Evolutionary conservation across 148 eudicot species (phyloP).

Genomic region (Talinum fruticosum): DNA sequence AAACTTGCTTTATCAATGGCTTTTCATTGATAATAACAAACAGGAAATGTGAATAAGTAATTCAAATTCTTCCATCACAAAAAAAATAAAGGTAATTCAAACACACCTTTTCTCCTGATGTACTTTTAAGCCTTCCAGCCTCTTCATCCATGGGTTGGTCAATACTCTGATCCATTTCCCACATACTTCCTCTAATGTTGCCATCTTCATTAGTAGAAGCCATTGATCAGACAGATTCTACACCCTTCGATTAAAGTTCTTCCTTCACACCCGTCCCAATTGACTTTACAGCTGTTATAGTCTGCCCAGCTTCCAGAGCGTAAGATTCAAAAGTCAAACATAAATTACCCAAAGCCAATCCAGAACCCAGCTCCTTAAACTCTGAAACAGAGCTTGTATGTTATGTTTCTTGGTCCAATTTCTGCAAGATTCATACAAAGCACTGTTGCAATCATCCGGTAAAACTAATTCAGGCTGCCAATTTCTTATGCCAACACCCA

Average conservation of each 20-base stretch:
- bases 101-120: slow-evolving; percentile 75
- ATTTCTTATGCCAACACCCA: background rate
- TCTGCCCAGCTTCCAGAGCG: slow-evolving; percentile 1
- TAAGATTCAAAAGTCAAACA: slow-evolving; percentile 12
- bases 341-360: slow-evolving; percentile 6
- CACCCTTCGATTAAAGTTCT: background rate
- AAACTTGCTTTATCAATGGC: background rate
- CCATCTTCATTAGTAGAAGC: slow-evolving; percentile 42
- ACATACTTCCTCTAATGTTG: slow-evolving; percentile 64
- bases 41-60: background rate
- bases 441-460: background rate
- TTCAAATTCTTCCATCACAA: too few species aligned
- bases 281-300: background rate
- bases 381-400: slow-evolving; percentile 1
- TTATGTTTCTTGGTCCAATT: slow-evolving; percentile 12
- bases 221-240: slow-evolving; percentile 14
- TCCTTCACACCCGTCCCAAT: background rate
- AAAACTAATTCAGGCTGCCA: background rate
- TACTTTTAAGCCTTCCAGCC: slow-evolving; percentile 71
- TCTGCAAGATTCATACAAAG: slow-evolving; percentile 19
- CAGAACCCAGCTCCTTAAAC: slow-evolving; percentile 16
- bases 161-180: slow-evolving; percentile 88
- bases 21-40: background rate
- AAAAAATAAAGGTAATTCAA: too few species aligned
- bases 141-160: slow-evolving; percentile 95